Evolutionary conservation across 257 asterid genomes (phyloP).

Genomic region (Nicotiana benthamiana): DNA sequence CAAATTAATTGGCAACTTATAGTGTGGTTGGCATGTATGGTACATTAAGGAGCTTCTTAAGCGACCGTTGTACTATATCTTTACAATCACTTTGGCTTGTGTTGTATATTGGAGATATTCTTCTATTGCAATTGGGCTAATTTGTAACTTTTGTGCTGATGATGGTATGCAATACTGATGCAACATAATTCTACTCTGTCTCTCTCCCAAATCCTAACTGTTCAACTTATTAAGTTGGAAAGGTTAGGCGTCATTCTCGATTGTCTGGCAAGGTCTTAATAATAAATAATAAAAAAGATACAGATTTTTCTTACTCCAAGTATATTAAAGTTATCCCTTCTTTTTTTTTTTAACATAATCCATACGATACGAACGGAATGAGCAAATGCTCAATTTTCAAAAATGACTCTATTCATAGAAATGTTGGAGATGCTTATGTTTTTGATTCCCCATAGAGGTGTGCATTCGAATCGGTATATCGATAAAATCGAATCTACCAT

Average conservation of each 20-base stretch:
- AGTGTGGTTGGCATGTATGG: slow-evolving; percentile 6
- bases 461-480: too few relatives aligned
- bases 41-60: slow-evolving; percentile 75
- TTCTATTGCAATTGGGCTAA: slow-evolving; percentile 74
- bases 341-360: too few relatives aligned
- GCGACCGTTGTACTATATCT: slow-evolving; percentile 86
- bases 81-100: slow-evolving; percentile 66
- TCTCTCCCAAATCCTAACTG: background rate
- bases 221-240: too few relatives aligned
- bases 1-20: slow-evolving; percentile 12
- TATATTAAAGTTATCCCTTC: too few relatives aligned
- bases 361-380: too few relatives aligned
- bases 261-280: background rate
- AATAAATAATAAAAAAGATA: background rate
- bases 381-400: too few relatives aligned
- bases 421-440: too few relatives aligned
- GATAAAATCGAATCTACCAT: too few relatives aligned
- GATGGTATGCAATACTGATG: slow-evolving; percentile 48
- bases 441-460: too few relatives aligned
- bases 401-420: too few relatives aligned
- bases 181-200: background rate
- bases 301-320: slow-evolving; percentile 32
- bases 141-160: slow-evolving; percentile 91
- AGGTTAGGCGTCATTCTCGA: background rate
- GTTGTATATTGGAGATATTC: slow-evolving; percentile 85